Evolutionary conservation across 2,329 filamentous ascomycete species (phyloP), one percentile per base, ranked within the genome.

Genomic region (Ceratocystis variospora): DNA sequence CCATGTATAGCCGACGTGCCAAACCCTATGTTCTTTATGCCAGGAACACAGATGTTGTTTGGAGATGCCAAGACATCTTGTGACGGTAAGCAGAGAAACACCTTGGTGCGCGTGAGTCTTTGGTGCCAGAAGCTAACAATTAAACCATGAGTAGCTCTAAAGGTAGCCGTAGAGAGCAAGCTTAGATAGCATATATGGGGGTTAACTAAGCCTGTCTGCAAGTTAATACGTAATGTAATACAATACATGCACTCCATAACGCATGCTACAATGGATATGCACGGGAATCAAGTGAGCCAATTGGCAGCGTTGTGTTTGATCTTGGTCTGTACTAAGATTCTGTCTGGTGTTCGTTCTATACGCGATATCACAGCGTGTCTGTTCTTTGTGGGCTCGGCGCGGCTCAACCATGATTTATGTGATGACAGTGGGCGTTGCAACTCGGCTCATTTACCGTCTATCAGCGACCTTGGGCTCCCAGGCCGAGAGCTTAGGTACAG

Each of bases 1-100:
- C 1, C 37, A 41, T 12, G 28, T 37, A 46, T 70, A 88, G 88
- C 91, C 22, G 90, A 96, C 76, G 89, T 96, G 8, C 88, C 88
- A 10, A 96, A 96, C 73, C 90, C 91, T 0, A 92, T 96, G 89
- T 94, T 95, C 76, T 94, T 87, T 76, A 93, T 92, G 88, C 87
- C 88, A 2, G 87, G 87, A 63, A 91, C 90, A 1, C 89, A 87
- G 77, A 96, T 96, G 91, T 75, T 96, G 67, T 96, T 96, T 76
- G 90, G 91, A 31, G 91, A 96, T 77, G 91, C 91, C 22, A 93
- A 90, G 77, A 82, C 84, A 68, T 88, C 87, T 68, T 93, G 89
- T 73, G 89, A 94, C 78, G 88, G 86, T 88, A 72, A 74, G 83
- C 75, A 10, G 25, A 17, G 1, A 41, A 41, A 41, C 37, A 10